phyloP scores from a whole-genome alignment of 2,329 filamentous ascomycete genomes.

The Verticillium isaacii region DNA sequence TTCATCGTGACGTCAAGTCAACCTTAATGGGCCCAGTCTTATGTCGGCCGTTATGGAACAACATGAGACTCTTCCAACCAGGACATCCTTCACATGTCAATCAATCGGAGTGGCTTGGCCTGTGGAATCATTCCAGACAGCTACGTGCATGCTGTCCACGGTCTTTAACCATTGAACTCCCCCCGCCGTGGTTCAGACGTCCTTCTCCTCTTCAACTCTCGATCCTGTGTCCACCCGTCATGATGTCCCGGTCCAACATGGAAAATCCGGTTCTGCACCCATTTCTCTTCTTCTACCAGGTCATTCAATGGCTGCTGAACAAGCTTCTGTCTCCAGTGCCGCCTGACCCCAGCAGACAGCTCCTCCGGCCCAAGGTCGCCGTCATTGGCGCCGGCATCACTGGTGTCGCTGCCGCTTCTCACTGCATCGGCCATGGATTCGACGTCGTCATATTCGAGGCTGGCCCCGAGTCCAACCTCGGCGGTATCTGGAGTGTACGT shows the following conservation, averaged over 20 bases:
- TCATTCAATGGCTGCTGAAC: conserved; percentile 60
- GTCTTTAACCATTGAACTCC: background rate
- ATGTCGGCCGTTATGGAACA: background rate
- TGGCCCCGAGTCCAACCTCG: conserved; percentile 59
- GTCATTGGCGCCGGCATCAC: conserved; percentile 69
- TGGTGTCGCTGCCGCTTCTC: conserved; percentile 72
- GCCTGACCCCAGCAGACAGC: conserved; percentile 51
- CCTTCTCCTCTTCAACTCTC: background rate
- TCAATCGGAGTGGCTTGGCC: background rate
- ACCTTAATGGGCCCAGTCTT: background rate
- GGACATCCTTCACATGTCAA: background rate
- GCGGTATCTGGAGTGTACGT: conserved; percentile 75
- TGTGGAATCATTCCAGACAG: background rate
- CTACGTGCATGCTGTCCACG: background rate
- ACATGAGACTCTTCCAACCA: background rate
- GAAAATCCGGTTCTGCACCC: conserved; percentile 44
- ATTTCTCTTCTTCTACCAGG: conserved; percentile 57
- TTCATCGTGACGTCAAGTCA: background rate
- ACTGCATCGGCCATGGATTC: conserved; percentile 82
- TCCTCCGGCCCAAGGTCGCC: conserved; percentile 62
- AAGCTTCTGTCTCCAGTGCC: conserved; percentile 65
- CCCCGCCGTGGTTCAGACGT: background rate
- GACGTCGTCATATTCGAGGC: conserved; percentile 77
- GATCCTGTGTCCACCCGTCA: conserved; percentile 10
- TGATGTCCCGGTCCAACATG: conserved; percentile 25